Evolutionary conservation across 768 basidiomycete species (phyloP), one percentile per base, ranked within the genome.

Genomic region (Arthromyces matolae): DNA sequence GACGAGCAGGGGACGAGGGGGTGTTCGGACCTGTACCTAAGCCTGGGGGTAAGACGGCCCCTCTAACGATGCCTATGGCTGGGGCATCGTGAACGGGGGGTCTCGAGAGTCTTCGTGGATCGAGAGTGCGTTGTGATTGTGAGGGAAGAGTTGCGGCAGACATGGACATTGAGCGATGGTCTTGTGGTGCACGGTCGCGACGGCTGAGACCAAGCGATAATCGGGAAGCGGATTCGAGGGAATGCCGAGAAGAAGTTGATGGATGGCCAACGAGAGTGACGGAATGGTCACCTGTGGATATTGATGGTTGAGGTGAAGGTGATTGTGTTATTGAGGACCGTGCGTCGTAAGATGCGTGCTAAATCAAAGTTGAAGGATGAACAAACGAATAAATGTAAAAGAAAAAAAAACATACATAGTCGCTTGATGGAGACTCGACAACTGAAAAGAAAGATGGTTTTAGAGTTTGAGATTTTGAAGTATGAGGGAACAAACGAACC

Each of bases 131-230:
- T 18, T 33, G 23, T 8, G 41, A 18, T 3, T 20, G 5, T 8
- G 45, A 76, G 60, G 52, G 80, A 59, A 60, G 61, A 4, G 79
- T 67, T n/a, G 79, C 71, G 12, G 84, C 79, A 24, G 86, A 86
- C 73, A 89, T 79, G 45, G 87, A 89, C 70, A 89, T 76, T 38
- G 88, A 71, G 23, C 89, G n/a, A n/a, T n/a, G 81, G 67, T 90
- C 87, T 55, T 85, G 83, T 4, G 67, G 56, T 3, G 68, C 60
- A 45, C 83, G 81, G 55, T 87, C 83, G 38, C 83, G 78, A 47
- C 81, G 79, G 51, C 65, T 52, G 38, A 72, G 63, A 27, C 72
- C 75, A 20, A 84, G 82, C 37, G 81, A 69, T 2, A 82, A 83
- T n/a, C n/a, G n/a, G 49, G 79, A 78, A 19, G 76, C 56, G 8